Conservation (phyloP, 2,329 filamentous ascomycete genomes). For the Ophiostoma perfectum region DNA sequence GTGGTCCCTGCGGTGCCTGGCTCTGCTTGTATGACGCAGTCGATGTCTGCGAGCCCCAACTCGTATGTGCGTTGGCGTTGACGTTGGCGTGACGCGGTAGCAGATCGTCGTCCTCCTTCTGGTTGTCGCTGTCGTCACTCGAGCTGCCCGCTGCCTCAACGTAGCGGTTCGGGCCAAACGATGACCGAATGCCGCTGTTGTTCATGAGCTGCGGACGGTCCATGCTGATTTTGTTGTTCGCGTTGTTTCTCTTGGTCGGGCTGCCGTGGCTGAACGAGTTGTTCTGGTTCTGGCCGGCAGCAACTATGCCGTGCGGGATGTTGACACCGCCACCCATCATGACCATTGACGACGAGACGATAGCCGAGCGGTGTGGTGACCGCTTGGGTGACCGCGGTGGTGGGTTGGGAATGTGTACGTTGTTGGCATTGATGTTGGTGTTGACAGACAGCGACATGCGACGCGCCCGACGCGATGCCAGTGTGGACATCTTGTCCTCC, state of each 20-base stretch:
- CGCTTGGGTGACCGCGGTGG: constrained; percentile 21
- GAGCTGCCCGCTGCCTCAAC: not conserved
- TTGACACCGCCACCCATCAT: constrained; percentile 17
- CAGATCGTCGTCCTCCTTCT: constrained; percentile 17
- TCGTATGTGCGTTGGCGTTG: not conserved
- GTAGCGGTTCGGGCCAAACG: constrained; percentile 11
- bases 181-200: constrained; percentile 11
- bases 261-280: not conserved
- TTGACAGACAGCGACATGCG: constrained; percentile 7
- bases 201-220: not conserved
- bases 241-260: not conserved
- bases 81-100: not conserved
- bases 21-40: no score
- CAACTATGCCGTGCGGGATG: constrained; percentile 16
- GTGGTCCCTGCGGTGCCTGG: not conserved
- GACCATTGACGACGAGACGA: not conserved
- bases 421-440: not conserved
- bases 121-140: constrained; percentile 8
- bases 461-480: constrained; percentile 7
- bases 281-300: not conserved
- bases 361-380: not conserved
- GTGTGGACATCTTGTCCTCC: not conserved
- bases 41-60: no score
- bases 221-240: no score
- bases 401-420: constrained; percentile 1